Conservation (phyloP, 495 filamentous ascomycete genomes). For the Talaromyces ruber region DNA sequence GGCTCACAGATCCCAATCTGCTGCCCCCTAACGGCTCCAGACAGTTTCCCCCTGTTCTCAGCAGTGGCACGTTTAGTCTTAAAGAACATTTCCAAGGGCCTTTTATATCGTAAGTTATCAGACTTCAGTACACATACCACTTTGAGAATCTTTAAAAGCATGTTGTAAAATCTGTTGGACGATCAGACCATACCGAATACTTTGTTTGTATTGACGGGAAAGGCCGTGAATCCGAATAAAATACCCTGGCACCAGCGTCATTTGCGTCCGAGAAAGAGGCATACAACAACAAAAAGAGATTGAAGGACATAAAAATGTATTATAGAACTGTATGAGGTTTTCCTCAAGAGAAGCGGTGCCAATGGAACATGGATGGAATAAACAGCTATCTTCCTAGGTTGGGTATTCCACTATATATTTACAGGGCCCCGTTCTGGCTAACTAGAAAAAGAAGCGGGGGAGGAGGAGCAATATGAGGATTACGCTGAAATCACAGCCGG, state of each 20-base stretch:
- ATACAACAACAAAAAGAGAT: not conserved
- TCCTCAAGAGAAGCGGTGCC: not conserved
- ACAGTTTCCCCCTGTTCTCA: too few species aligned
- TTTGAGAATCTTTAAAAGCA: not conserved
- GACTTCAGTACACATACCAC: too few species aligned
- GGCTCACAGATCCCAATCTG: not conserved
- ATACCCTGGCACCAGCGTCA: not conserved
- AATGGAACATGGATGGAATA: not conserved
- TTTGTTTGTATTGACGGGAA: not conserved
- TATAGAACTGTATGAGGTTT: not conserved
- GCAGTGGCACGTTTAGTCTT: too few species aligned
- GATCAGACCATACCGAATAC: not conserved
- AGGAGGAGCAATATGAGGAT: not conserved
- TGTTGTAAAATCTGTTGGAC: not conserved
- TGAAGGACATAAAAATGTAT: not conserved
- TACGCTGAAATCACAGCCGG: not conserved
- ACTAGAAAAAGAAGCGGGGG: not conserved
- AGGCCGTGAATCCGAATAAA: not conserved
- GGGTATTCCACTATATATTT: not conserved
- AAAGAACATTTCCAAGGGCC: too few species aligned
- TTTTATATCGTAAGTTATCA: too few species aligned
- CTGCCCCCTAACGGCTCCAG: not conserved
- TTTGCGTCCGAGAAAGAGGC: not conserved
- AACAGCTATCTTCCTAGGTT: not conserved
- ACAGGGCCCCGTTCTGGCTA: not conserved